These are phyloP conservation scores for Alternaria panax DNA, from an alignment of 2,329 filamentous ascomycete species.

Conservation along the genomic window DNA sequence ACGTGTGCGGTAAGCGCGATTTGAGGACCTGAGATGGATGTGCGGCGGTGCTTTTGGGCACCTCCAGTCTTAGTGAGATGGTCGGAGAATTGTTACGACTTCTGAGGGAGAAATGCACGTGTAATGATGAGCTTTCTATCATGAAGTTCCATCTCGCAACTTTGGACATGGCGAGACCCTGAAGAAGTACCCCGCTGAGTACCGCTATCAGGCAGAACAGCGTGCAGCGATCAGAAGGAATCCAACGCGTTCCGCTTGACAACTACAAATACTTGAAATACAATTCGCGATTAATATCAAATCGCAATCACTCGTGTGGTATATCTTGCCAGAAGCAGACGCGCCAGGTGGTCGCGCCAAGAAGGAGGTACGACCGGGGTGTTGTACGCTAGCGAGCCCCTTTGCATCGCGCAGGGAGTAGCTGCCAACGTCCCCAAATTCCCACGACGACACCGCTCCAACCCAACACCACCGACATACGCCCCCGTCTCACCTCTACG, in stretches of 20 bases:
- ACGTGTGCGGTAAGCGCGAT: too few relatives aligned
- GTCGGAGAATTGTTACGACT: not conserved
- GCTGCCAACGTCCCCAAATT: conserved; percentile 52
- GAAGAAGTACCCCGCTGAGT: not conserved
- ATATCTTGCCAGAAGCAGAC: conserved; percentile 24
- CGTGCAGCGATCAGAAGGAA: not conserved
- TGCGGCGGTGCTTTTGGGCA: not conserved
- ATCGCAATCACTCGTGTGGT: conserved; percentile 12
- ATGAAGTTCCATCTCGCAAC: not conserved
- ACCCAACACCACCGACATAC: conserved; percentile 37
- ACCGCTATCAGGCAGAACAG: not conserved
- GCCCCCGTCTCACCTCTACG: conserved; percentile 27
- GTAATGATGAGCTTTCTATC: too few relatives aligned
- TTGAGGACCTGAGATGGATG: not conserved
- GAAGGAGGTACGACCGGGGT: conserved; percentile 43
- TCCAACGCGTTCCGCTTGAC: too few relatives aligned
- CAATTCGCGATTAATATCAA: too few relatives aligned
- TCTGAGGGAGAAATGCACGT: too few relatives aligned
- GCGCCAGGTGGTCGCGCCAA: conserved; percentile 39
- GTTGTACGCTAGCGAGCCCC: conserved; percentile 48
- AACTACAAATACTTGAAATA: too few relatives aligned
- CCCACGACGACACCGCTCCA: conserved; percentile 44
- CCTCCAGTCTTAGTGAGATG: not conserved
- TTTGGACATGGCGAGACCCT: not conserved
- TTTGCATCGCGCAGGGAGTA: conserved; percentile 50